These are phyloP conservation scores for Talaromyces piceae DNA, from an alignment of 2,329 filamentous ascomycete species.

Conservation along the genomic window DNA sequence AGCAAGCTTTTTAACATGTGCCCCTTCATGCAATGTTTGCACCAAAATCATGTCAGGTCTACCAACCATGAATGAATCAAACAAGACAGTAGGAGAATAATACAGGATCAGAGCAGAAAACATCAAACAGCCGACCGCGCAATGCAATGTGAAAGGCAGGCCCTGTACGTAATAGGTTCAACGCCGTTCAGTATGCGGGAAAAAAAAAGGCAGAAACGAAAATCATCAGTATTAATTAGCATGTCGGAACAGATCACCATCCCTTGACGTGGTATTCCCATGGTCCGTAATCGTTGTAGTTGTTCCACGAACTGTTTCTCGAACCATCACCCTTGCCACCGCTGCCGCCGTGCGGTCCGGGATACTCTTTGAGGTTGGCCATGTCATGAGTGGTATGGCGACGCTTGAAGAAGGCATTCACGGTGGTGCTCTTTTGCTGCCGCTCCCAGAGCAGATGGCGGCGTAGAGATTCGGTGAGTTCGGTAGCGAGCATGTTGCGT, in stretches of 20 bases:
- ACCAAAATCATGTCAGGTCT: not conserved
- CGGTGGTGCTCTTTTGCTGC: slow-evolving; percentile 85
- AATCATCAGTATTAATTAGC: not conserved
- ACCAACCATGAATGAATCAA: not conserved
- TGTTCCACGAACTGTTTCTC: slow-evolving; percentile 71
- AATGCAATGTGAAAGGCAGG: not conserved
- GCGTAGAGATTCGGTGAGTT: slow-evolving; percentile 86
- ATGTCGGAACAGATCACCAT: slow-evolving; percentile 51
- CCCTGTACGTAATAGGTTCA: not conserved
- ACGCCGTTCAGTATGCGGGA: not conserved
- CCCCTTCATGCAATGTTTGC: not conserved
- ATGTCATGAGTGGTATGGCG: slow-evolving; percentile 87
- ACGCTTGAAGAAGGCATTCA: slow-evolving; percentile 80
- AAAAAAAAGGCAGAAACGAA: slow-evolving; percentile 3
- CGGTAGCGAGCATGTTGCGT: slow-evolving; percentile 90
- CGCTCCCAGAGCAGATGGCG: slow-evolving; percentile 92
- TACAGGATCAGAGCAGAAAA: not conserved
- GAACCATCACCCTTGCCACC: slow-evolving; percentile 25
- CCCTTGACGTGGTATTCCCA: slow-evolving; percentile 78
- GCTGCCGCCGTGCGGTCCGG: slow-evolving; percentile 52
- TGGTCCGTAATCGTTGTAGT: slow-evolving; percentile 77
- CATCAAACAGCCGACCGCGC: slow-evolving; percentile 9
- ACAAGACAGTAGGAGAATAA: not conserved
- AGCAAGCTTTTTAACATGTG: not conserved
- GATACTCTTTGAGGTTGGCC: slow-evolving; percentile 76